Evolutionary conservation across 1,139 yeast genomes (phyloP).

Genomic region (Suhomyces coccinellae): DNA sequence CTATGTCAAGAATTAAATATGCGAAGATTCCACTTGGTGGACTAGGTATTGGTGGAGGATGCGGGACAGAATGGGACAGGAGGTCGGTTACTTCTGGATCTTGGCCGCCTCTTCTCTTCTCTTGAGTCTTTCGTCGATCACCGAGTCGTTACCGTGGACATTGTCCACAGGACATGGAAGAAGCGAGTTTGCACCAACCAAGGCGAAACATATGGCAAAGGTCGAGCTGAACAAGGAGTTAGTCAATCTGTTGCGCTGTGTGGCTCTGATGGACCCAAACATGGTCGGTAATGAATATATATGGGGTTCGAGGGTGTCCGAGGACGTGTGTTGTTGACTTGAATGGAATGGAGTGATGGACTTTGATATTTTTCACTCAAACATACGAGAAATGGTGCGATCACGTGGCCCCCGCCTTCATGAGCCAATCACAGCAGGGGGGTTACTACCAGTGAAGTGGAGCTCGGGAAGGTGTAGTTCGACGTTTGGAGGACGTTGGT

Average conservation of each 20-base stretch:
- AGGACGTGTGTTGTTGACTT: background rate
- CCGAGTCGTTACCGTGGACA: constrained; percentile 45
- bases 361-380: constrained; percentile 4
- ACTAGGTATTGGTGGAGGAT: background rate
- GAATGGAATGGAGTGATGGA: constrained; percentile 1
- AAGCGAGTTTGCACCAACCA: constrained; percentile 69
- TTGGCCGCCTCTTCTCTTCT: constrained; percentile 13
- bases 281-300: constrained; percentile 11
- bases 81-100: background rate
- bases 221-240: constrained; percentile 75
- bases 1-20: constrained; percentile 1
- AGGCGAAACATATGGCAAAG: constrained; percentile 64
- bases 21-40: background rate
- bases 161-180: constrained; percentile 75
- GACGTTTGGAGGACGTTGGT: no score
- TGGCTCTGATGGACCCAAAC: constrained; percentile 48
- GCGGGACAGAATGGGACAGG: background rate
- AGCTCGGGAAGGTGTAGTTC: background rate
- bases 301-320: background rate
- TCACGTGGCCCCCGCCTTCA: constrained; percentile 4
- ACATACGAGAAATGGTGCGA: background rate
- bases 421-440: constrained; percentile 4
- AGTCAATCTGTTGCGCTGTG: constrained; percentile 56
- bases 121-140: constrained; percentile 30
- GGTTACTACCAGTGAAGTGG: background rate